Evolutionary conservation across 2,329 filamentous ascomycete species (phyloP).

Genomic region (Colletotrichum zoysiae): DNA sequence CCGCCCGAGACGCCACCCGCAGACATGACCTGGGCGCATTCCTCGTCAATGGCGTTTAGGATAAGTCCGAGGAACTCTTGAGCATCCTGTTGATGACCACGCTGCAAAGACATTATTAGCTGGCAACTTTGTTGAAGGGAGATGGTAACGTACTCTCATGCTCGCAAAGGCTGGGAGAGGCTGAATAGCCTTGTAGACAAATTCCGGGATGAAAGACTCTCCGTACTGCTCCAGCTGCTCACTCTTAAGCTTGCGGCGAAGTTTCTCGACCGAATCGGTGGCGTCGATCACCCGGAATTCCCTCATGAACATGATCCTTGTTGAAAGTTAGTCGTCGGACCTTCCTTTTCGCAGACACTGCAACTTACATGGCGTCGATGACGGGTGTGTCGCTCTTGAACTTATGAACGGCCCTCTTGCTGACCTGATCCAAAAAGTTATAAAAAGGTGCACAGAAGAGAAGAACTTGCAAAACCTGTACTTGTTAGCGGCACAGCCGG

Average conservation of each 20-base stretch:
- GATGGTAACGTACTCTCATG: slow-evolving; percentile 78
- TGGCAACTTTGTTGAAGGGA: neutral
- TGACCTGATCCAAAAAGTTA: slow-evolving; percentile 88
- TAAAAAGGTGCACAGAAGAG: slow-evolving; percentile 96
- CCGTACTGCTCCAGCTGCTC: slow-evolving; percentile 91
- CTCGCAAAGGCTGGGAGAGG: slow-evolving; percentile 88
- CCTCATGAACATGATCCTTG: slow-evolving; percentile 92
- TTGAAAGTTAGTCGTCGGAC: slow-evolving; percentile 20
- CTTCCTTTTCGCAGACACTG: neutral
- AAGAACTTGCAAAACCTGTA: slow-evolving; percentile 91
- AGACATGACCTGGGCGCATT: slow-evolving; percentile 82
- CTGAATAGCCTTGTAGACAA: slow-evolving; percentile 93
- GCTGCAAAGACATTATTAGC: slow-evolving; percentile 60
- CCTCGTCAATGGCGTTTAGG: slow-evolving; percentile 91
- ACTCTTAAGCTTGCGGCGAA: slow-evolving; percentile 80
- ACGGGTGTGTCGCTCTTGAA: slow-evolving; percentile 97
- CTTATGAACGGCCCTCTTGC: slow-evolving; percentile 85
- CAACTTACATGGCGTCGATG: slow-evolving; percentile 89
- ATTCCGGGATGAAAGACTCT: slow-evolving; percentile 91
- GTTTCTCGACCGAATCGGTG: slow-evolving; percentile 78
- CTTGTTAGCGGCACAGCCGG: no score
- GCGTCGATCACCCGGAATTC: slow-evolving; percentile 91
- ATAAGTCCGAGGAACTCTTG: slow-evolving; percentile 97
- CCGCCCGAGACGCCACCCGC: slow-evolving; percentile 42
- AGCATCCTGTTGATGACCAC: slow-evolving; percentile 96